These are phyloP conservation scores for Pseudotsuga menziesii DNA, from an alignment of 75 land plant genomes.

Conservation along the genomic window DNA sequence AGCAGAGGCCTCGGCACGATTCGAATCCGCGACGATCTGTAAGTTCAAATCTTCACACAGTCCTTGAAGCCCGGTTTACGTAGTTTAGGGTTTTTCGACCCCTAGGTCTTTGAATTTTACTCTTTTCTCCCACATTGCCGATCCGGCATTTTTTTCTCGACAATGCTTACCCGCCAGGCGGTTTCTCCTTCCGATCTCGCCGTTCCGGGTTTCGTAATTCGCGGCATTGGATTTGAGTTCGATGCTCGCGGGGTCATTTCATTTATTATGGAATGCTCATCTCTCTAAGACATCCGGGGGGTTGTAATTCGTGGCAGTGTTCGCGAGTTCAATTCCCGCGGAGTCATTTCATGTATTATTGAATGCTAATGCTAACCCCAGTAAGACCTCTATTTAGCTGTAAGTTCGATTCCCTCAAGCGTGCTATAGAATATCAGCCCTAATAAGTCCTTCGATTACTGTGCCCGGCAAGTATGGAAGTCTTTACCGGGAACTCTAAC, in stretches of 20 bases:
- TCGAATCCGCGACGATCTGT: too few relatives aligned
- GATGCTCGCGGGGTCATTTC: neutral
- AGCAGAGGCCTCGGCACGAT: too few relatives aligned
- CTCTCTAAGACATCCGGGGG: neutral
- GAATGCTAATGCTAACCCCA: too few relatives aligned
- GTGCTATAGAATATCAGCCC: too few relatives aligned
- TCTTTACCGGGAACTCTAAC: neutral
- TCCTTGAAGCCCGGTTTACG: too few relatives aligned
- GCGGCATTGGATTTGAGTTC: neutral
- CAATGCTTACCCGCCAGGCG: neutral
- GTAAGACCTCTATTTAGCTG: too few relatives aligned
- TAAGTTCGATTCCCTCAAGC: too few relatives aligned
- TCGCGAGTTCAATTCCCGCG: neutral
- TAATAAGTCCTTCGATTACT: neutral
- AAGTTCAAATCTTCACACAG: too few relatives aligned
- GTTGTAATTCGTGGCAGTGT: constrained; percentile 1
- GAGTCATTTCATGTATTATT: neutral
- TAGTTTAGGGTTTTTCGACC: too few relatives aligned
- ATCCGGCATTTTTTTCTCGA: neutral
- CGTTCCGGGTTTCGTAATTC: neutral
- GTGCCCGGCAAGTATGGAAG: neutral
- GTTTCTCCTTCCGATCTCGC: constrained; percentile 1
- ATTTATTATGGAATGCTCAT: neutral
- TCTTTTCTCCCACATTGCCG: neutral
- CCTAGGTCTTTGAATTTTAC: too few relatives aligned